phyloP scores from a whole-genome alignment of 1,284 basidiomycete species.

The Boletellus deceptivus region DNA sequence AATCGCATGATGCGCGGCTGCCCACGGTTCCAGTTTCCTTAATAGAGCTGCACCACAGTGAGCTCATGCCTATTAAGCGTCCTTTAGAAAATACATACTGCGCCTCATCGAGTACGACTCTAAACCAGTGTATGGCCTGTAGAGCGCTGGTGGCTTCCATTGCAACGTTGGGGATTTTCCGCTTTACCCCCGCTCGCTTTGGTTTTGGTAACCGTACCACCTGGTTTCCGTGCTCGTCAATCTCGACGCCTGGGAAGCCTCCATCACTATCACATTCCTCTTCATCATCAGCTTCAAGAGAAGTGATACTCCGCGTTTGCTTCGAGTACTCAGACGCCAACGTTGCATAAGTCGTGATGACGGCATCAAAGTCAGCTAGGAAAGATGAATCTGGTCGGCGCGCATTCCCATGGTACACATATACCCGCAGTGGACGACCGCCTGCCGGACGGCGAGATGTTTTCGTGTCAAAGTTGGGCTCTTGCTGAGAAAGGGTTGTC shows the following conservation, averaged over 20 bases:
- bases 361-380: slow-evolving; percentile 92
- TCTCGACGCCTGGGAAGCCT: slow-evolving; percentile 54
- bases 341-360: slow-evolving; percentile 97
- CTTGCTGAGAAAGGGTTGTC: slow-evolving; percentile 33
- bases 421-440: slow-evolving; percentile 72
- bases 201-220: slow-evolving; percentile 52
- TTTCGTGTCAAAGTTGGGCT: slow-evolving; percentile 38
- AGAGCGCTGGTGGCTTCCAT: slow-evolving; percentile 79
- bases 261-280: slow-evolving; percentile 70
- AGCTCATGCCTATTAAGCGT: slow-evolving; percentile 4
- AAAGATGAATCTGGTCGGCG: slow-evolving; percentile 83
- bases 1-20: slow-evolving; percentile 91
- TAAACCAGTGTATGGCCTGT: slow-evolving; percentile 96
- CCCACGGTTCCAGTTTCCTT: slow-evolving; percentile 95
- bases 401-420: slow-evolving; percentile 93
- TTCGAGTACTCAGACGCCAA: slow-evolving; percentile 94
- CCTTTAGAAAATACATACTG: slow-evolving; percentile 63
- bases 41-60: slow-evolving; percentile 69
- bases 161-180: slow-evolving; percentile 54
- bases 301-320: slow-evolving; percentile 66
- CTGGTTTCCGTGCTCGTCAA: slow-evolving; percentile 68
- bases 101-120: slow-evolving; percentile 97
- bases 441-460: slow-evolving; percentile 38
- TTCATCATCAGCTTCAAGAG: slow-evolving; percentile 60
- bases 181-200: slow-evolving; percentile 62